Percentiles rank a stretch among this genome's conserved stretches.
Evolutionary conservation across 306 rosid species (phyloP).

Genomic region (Sindora glabra): DNA sequence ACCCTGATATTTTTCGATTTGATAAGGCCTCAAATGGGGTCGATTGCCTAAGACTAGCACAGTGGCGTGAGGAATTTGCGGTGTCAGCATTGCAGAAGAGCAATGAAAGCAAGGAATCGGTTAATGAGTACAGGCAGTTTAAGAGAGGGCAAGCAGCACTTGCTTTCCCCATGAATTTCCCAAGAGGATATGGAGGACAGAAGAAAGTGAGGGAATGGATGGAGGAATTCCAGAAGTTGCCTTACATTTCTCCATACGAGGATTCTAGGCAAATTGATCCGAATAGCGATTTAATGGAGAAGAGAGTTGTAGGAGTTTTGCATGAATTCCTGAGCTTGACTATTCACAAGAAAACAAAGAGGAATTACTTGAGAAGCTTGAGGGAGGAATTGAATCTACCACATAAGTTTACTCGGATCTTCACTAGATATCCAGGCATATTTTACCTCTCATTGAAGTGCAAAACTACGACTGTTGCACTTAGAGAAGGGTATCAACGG

Average conservation of each 20-base stretch:
- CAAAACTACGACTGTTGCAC: constrained; percentile 71
- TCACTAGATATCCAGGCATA: constrained; percentile 79
- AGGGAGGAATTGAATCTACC: constrained; percentile 89
- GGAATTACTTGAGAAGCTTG: constrained; percentile 75
- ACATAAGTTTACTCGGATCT: constrained; percentile 73
- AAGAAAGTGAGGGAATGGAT: constrained; percentile 80
- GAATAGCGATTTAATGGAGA: constrained; percentile 88
- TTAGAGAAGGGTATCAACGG: constrained; percentile 69
- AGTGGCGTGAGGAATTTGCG: constrained; percentile 65
- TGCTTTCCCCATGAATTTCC: constrained; percentile 75
- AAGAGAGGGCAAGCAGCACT: constrained; percentile 60
- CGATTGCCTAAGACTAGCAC: constrained; percentile 18
- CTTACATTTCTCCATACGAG: constrained; percentile 73
- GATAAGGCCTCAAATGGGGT: constrained; percentile 48
- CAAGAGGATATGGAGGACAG: constrained; percentile 81
- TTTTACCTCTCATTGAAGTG: constrained; percentile 85
- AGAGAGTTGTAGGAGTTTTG: constrained; percentile 79
- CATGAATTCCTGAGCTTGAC: constrained; percentile 79
- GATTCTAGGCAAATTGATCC: constrained; percentile 63
- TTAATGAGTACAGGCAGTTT: constrained; percentile 54
- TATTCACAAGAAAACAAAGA: constrained; percentile 82
- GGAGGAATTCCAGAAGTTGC: constrained; percentile 88
- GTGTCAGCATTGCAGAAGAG: constrained; percentile 63
- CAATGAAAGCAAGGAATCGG: constrained; percentile 30
- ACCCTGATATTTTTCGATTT: constrained; percentile 43